phyloP scores from a whole-genome alignment of 345 rosid genomes.

The Rhodamnia rubescens region DNA sequence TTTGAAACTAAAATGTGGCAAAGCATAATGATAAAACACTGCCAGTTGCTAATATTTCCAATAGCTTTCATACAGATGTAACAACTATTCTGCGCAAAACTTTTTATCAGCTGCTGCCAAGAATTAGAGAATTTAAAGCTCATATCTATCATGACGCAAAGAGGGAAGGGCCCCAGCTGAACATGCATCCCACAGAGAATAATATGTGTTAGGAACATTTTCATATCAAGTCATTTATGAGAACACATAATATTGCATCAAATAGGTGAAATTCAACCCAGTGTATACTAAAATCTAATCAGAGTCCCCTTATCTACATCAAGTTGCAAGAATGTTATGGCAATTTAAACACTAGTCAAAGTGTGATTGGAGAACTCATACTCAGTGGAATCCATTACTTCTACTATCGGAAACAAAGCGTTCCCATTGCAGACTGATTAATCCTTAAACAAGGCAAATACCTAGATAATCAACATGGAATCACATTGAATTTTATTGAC shows the following conservation, averaged over 20 bases:
- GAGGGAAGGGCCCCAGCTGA: background rate
- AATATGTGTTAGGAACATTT: background rate
- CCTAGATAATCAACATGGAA: background rate
- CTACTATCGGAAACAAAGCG: background rate
- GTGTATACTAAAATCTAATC: background rate
- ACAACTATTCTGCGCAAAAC: background rate
- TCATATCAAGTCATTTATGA: background rate
- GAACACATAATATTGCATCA: background rate
- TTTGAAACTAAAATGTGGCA: background rate
- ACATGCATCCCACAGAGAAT: background rate
- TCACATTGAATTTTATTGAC: background rate
- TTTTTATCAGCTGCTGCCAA: background rate
- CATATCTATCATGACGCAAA: background rate
- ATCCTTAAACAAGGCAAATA: background rate
- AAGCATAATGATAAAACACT: background rate
- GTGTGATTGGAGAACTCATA: background rate
- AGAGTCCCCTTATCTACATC: background rate
- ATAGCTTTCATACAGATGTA: background rate
- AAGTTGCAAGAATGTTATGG: background rate
- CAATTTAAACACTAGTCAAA: background rate
- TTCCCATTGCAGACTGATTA: background rate
- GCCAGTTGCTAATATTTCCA: background rate
- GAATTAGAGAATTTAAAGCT: background rate
- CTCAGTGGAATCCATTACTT: background rate
- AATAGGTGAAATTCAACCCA: background rate